phyloP scores from a whole-genome alignment of 2,329 filamentous ascomycete species.

The Diplodia scrobiculata region DNA sequence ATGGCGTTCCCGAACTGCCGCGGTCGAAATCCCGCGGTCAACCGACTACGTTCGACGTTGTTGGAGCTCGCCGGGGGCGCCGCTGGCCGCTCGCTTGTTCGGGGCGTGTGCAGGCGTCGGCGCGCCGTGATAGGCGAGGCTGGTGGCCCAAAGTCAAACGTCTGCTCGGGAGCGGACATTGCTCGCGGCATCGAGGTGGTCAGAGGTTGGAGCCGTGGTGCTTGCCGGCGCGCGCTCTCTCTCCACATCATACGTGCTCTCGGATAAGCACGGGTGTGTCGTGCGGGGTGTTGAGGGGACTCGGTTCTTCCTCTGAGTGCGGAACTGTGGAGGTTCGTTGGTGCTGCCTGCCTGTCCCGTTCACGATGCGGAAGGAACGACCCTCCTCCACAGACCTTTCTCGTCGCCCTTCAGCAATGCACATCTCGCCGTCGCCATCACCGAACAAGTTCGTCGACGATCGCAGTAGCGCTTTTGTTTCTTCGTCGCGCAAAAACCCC shows the following conservation, averaged over 20 bases:
- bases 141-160: not conserved
- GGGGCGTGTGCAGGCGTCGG: not conserved
- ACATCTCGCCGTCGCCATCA: too few species aligned
- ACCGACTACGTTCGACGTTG: slow-evolving; percentile 25
- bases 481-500: not conserved
- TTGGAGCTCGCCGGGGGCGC: not conserved
- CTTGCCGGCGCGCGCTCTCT: not conserved
- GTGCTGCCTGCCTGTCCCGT: not conserved
- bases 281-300: not conserved
- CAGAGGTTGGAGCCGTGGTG: not conserved
- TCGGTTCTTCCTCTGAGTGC: not conserved
- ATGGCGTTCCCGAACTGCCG: slow-evolving; percentile 10
- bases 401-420: not conserved
- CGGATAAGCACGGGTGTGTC: not conserved
- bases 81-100: not conserved
- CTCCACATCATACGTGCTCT: not conserved
- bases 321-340: not conserved
- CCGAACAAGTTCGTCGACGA: too few species aligned
- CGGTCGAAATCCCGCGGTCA: slow-evolving; percentile 21
- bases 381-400: not conserved
- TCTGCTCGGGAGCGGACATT: not conserved
- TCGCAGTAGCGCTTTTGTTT: too few species aligned
- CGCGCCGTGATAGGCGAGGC: not conserved
- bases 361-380: not conserved
- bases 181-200: not conserved